These are phyloP conservation scores for Leccinum longicurvipes DNA, from an alignment of 768 basidiomycete species.

Conservation along the genomic window DNA sequence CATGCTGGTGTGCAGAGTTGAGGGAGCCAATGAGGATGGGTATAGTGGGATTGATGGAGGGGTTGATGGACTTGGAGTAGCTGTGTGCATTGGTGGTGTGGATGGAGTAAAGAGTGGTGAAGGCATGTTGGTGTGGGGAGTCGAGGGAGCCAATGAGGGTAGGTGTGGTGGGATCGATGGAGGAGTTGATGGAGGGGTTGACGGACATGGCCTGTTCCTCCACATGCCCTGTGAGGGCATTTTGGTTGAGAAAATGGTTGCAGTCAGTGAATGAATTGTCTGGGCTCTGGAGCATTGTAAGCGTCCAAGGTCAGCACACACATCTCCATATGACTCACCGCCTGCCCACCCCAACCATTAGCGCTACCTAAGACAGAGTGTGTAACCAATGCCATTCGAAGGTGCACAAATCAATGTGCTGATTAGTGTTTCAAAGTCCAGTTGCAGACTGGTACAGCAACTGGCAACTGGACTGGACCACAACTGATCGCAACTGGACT, in stretches of 20 bases:
- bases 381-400: no score
- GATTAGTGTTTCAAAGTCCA: no score
- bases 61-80: constrained; percentile 92
- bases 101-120: constrained; percentile 72
- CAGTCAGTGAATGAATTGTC: constrained; percentile 87
- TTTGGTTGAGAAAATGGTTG: constrained; percentile 84
- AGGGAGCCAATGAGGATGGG: constrained; percentile 74
- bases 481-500: no score
- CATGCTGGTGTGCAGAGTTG: constrained; percentile 65
- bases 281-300: no score
- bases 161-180: constrained; percentile 73
- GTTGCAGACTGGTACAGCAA: no score
- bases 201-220: constrained; percentile 97
- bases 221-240: constrained; percentile 94
- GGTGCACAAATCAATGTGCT: no score
- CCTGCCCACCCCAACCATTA: no score
- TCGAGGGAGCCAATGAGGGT: constrained; percentile 74
- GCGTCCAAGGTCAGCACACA: no score
- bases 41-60: constrained; percentile 83
- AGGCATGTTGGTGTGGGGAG: constrained; percentile 65
- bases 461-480: no score
- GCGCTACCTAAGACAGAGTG: no score
- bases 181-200: constrained; percentile 93
- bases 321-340: no score
- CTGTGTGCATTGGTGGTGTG: constrained; percentile 57